phyloP scores from a whole-genome alignment of 805 yeast species.

The Kluyveromyces lactis region DNA sequence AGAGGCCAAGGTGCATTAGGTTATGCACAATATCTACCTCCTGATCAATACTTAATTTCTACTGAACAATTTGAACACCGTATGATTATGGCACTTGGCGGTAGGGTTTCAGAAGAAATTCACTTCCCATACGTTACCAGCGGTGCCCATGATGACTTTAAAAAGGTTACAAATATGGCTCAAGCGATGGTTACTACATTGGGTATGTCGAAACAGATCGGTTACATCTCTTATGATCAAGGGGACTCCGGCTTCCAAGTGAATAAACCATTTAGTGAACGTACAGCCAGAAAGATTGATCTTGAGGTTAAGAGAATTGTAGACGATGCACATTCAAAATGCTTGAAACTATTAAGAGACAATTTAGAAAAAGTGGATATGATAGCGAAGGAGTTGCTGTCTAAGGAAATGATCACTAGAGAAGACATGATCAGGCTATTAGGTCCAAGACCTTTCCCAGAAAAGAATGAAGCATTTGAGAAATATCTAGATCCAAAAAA shows the following conservation, averaged over 20 bases:
- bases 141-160: slow-evolving; percentile 95
- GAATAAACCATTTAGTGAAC: slow-evolving; percentile 85
- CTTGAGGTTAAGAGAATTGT: slow-evolving; percentile 75
- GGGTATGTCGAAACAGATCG: slow-evolving; percentile 86
- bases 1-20: slow-evolving; percentile 97
- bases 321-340: slow-evolving; percentile 61
- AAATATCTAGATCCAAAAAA: slow-evolving; percentile 54
- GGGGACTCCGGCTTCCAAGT: slow-evolving; percentile 44
- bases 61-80: slow-evolving; percentile 76
- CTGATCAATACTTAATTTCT: slow-evolving; percentile 74
- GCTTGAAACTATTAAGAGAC: slow-evolving; percentile 56
- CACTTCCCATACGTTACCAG: slow-evolving; percentile 88
- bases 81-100: slow-evolving; percentile 96
- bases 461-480: slow-evolving; percentile 85
- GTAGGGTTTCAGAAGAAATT: slow-evolving; percentile 91
- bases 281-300: slow-evolving; percentile 74
- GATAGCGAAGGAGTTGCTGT: slow-evolving; percentile 79
- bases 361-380: slow-evolving; percentile 65
- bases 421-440: slow-evolving; percentile 86
- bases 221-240: slow-evolving; percentile 60
- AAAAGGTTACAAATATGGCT: slow-evolving; percentile 91
- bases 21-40: slow-evolving; percentile 94
- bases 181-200: slow-evolving; percentile 83
- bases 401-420: slow-evolving; percentile 86
- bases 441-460: slow-evolving; percentile 90